A percentile compares a stretch with the other conserved stretches of the same genome.
These are phyloP conservation scores for Hymenoscyphus repandus DNA, from an alignment of 2,329 filamentous ascomycete genomes.

Conservation along the genomic window DNA sequence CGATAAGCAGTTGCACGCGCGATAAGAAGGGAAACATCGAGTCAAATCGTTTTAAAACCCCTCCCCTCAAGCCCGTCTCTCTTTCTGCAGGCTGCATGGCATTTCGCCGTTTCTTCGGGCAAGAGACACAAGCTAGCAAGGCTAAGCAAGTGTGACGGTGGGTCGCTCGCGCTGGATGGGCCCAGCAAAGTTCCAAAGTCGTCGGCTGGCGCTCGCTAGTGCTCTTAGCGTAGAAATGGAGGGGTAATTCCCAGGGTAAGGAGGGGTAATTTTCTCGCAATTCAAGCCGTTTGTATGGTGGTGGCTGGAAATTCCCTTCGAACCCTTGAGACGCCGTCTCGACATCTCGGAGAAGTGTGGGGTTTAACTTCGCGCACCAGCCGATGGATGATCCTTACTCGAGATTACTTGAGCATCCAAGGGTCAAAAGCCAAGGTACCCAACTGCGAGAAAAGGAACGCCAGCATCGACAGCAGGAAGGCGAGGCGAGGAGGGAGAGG, in stretches of 20 bases:
- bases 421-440: no score
- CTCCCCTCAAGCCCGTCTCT: not conserved
- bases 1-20: constrained; percentile 6
- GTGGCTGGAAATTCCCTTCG: no score
- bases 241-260: constrained; percentile 1
- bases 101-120: constrained; percentile 14
- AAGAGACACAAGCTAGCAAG: not conserved
- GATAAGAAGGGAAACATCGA: no score
- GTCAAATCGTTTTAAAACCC: no score
- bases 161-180: not conserved
- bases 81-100: not conserved
- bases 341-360: no score
- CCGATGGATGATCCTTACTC: constrained; percentile 1
- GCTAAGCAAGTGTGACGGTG: not conserved
- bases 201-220: constrained; percentile 7
- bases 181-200: not conserved
- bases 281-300: constrained; percentile 3
- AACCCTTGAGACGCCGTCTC: no score
- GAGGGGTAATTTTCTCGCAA: constrained; percentile 7
- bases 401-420: no score
- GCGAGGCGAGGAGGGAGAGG: not conserved
- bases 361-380: no score
- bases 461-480: no score
- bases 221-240: not conserved
- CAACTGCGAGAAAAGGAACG: no score